A percentile compares a stretch with the other conserved stretches of the same genome.
Evolutionary conservation across 1,139 yeast species (phyloP).

Genomic region (Sugiyamaella xylanicola): DNA sequence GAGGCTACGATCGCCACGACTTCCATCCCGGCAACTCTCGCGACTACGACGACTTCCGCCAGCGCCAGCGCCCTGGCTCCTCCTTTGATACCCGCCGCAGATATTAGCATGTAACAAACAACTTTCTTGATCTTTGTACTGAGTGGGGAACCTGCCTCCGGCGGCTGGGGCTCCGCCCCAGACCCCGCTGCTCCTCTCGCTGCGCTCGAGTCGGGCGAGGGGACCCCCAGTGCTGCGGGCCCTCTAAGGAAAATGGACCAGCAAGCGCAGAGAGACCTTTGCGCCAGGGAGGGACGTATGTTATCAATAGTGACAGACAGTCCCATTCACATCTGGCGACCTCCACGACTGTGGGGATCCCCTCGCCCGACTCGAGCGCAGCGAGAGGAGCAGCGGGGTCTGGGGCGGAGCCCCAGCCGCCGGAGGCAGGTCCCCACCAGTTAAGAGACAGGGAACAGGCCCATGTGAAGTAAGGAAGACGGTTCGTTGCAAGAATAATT

Average conservation of each 20-base stretch:
- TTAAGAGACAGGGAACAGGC: neutral
- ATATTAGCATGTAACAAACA: conserved; percentile 1
- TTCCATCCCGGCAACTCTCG: neutral
- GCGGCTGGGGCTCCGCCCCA: conserved; percentile 4
- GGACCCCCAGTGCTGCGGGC: neutral
- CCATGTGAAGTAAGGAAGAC: neutral
- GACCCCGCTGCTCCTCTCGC: conserved; percentile 1
- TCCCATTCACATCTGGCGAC: no score
- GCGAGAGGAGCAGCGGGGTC: neutral
- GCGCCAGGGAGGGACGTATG: no score
- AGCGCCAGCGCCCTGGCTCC: conserved; percentile 16
- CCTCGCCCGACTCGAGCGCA: no score
- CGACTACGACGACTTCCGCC: conserved; percentile 12
- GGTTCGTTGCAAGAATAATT: conserved; percentile 1
- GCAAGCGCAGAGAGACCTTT: no score
- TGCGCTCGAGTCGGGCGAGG: neutral
- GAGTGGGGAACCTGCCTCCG: no score
- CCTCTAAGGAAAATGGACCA: no score
- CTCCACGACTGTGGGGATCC: no score
- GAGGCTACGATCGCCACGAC: conserved; percentile 1
- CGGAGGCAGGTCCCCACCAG: neutral
- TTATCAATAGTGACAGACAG: no score
- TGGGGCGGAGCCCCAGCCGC: conserved; percentile 1
- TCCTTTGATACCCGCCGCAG: conserved; percentile 7
- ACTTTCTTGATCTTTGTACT: no score